Base-by-base conservation (phyloP, 2,329 filamentous ascomycete species). In the Pseudogymnoascus pannorum region DNA sequence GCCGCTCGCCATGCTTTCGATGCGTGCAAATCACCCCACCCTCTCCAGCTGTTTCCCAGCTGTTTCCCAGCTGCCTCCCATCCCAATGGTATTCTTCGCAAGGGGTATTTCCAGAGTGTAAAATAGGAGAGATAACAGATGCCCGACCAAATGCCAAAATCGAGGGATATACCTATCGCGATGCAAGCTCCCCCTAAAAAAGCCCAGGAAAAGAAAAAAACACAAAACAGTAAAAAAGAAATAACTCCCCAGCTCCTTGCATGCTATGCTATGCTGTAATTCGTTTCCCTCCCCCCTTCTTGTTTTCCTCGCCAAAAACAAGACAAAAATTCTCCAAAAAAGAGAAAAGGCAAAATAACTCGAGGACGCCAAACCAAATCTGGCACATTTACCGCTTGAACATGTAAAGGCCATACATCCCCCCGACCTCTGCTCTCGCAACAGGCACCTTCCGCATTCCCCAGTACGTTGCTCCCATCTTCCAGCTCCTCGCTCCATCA, bases 381-480 rank as follows among this genome's bases (percentile, higher is more conserved):
- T n/a, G n/a, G n/a, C n/a, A n/a, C n/a, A n/a, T n/a, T n/a, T 44
- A 70, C 26, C 68, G 60, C 70, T 82, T 82, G 68, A 83, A 84
- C 77, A 83, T 83, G 68, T 83, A 84, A 69, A 82, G 79, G 40
- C 80, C 81, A 69, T 84, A 84, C 68, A 84, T 77, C 3, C 82
- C 82, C 22, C 81, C 81, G 5, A 84, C 80, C 62, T 84, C 81
- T 7, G 79, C 78, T 35, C 78, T 74, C 12, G 78, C 79, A 64
- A 84, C 78, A 2, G 81, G 81, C 24, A 83, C 74, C 72, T 85
- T 94, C 65, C 88, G 82, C 85, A 92, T 92, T 36, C 90, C 90
- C 90, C 90, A 93, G 76, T 86, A 89, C 68, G 85, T 83, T 57
- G 89, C 89, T 31, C 90, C 90, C 87, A 91, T 88, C 78, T 94